These are phyloP conservation scores for Jamesozyma spencerorum DNA, from an alignment of 805 yeast species.

Conservation along the genomic window DNA sequence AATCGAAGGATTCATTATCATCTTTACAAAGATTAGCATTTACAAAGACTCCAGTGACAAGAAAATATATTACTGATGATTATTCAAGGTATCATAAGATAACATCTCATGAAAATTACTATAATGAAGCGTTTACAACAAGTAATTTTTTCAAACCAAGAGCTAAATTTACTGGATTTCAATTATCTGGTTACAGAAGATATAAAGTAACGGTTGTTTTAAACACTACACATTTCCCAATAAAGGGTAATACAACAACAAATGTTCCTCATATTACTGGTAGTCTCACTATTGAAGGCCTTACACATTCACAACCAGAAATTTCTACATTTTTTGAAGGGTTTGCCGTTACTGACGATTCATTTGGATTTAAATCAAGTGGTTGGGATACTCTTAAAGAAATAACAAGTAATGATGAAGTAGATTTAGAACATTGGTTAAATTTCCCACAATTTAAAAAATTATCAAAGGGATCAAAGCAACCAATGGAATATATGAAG, in stretches of 20 bases:
- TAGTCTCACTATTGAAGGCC: constrained; percentile 55
- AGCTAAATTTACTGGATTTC: constrained; percentile 28
- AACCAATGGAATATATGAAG: constrained; percentile 8
- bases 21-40: constrained; percentile 9
- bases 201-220: constrained; percentile 49
- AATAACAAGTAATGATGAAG: constrained; percentile 56
- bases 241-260: neutral
- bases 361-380: constrained; percentile 24
- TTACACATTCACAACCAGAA: constrained; percentile 58
- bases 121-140: constrained; percentile 1
- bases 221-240: constrained; percentile 44
- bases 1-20: constrained; percentile 20
- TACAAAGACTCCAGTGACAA: constrained; percentile 1
- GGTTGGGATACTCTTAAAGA: constrained; percentile 26
- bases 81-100: constrained; percentile 3
- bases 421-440: constrained; percentile 59
- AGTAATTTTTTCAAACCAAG: constrained; percentile 22
- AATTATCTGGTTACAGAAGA: constrained; percentile 28
- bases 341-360: constrained; percentile 19
- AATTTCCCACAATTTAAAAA: constrained; percentile 42
- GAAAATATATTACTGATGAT: constrained; percentile 12
- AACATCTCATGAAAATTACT: neutral
- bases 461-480: constrained; percentile 6
- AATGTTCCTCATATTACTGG: constrained; percentile 40
- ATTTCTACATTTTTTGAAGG: constrained; percentile 67